Conservation (phyloP, 2,329 filamentous ascomycete genomes). For the Remersonia thermophila region DNA sequence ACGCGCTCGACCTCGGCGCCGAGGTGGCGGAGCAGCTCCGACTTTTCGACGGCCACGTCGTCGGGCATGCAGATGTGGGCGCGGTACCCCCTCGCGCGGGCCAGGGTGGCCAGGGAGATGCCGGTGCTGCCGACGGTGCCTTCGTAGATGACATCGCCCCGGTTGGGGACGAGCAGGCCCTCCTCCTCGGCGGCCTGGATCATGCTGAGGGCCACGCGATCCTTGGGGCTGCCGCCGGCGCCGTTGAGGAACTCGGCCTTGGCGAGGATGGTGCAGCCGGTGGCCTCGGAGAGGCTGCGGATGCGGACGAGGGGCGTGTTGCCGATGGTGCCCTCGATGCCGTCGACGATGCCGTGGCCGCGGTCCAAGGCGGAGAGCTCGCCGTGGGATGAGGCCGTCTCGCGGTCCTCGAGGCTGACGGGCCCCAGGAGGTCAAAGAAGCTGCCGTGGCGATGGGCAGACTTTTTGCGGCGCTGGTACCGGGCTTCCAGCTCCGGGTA, state of each 20-base stretch:
- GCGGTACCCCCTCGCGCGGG: constrained; percentile 75
- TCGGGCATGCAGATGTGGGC: constrained; percentile 97
- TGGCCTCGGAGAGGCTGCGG: constrained; percentile 71
- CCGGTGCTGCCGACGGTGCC: constrained; percentile 94
- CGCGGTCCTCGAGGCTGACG: constrained; percentile 44
- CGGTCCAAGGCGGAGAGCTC: constrained; percentile 6
- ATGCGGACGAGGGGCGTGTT: constrained; percentile 85
- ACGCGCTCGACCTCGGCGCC: constrained; percentile 90
- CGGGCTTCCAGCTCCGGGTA: constrained; percentile 61
- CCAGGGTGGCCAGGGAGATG: constrained; percentile 83
- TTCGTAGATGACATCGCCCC: constrained; percentile 92
- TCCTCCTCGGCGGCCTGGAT: constrained; percentile 69
- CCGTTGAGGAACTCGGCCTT: constrained; percentile 97
- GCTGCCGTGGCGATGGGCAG: constrained; percentile 27
- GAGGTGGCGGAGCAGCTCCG: constrained; percentile 73
- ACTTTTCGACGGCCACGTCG: constrained; percentile 82
- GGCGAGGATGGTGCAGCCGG: constrained; percentile 77
- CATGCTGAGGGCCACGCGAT: constrained; percentile 84
- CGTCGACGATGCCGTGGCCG: constrained; percentile 46
- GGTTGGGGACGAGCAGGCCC: constrained; percentile 63
- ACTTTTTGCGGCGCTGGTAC: constrained; percentile 37
- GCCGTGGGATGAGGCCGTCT: too few species aligned
- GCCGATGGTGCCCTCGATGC: constrained; percentile 85
- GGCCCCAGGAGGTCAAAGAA: constrained; percentile 31
- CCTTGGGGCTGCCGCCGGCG: constrained; percentile 86